These are phyloP conservation scores for Discostella stelligeroides DNA, from an alignment of 108 stramenopile genomes.

Conservation along the genomic window DNA sequence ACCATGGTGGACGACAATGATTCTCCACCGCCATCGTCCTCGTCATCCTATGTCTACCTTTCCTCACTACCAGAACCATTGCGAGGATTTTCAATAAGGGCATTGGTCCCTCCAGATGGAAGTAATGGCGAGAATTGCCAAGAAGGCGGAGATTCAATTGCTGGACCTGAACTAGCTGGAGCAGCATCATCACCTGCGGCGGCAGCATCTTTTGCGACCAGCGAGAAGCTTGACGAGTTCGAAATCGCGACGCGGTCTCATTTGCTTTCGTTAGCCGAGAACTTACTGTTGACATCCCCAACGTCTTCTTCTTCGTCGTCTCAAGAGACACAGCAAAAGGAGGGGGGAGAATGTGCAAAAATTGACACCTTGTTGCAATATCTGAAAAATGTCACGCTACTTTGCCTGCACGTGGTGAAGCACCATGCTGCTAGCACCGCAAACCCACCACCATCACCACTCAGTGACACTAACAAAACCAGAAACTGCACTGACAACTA, in stretches of 20 bases:
- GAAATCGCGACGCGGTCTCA: constrained; percentile 40
- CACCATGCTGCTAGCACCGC: background rate
- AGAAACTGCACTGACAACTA: background rate
- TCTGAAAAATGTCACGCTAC: constrained; percentile 28
- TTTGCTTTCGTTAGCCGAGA: constrained; percentile 17
- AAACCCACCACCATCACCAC: background rate
- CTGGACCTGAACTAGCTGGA: too few relatives aligned
- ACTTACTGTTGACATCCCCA: constrained; percentile 1
- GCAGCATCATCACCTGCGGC: background rate
- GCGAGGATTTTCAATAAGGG: background rate
- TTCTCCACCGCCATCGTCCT: background rate
- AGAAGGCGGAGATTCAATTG: too few relatives aligned
- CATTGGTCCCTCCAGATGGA: background rate
- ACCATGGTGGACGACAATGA: background rate
- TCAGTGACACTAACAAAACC: background rate
- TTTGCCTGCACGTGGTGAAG: constrained; percentile 28
- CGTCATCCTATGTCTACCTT: background rate
- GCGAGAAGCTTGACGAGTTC: constrained; percentile 25
- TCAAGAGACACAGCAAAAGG: background rate
- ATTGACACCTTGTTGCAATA: constrained; percentile 14
- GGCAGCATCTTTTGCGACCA: background rate
- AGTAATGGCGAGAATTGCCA: background rate
- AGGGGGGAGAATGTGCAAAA: background rate
- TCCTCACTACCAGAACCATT: constrained; percentile 5
- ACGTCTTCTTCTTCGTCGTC: background rate